Evolutionary conservation across 345 rosid genomes (phyloP), one percentile per base, ranked within the genome.

Genomic region (Euphorbia lathyris): DNA sequence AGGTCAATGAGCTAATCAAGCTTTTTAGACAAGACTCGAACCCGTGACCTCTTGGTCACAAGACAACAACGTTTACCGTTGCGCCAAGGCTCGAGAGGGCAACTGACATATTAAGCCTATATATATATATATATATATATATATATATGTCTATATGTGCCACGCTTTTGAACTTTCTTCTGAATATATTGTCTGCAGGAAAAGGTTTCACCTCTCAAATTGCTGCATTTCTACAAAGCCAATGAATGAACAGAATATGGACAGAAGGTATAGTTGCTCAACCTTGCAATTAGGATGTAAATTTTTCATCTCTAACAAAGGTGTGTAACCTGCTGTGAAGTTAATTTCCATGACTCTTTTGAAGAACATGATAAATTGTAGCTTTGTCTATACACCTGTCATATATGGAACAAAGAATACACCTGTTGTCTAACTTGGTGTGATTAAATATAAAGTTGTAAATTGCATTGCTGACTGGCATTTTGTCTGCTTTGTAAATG

Each of bases 171-270:
- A 60, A 38, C 51, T 47, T 51, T 55, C 26, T 40, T 67, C 64
- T 29, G 9, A 0, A 26, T 76, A 40, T 20, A 3, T 56, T 65
- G 48, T 69, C 72, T 76, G 69, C 70, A 88, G 92, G 97, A 86
- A 73, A 87, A 83, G 75, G 87, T 92, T 58, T 40, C 67, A 43
- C 73, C 78, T 43, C 61, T 88, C 66, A 90, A 88, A 69, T 67
- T 77, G 78, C 84, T 92, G 45, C 86, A 77, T 68, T 91, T 95
- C 87, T 95, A 87, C 78, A 79, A 82, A 48, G 86, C 84, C 58
- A 81, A 78, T 51, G 76, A 70, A 40, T 69, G 65, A 66, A 45
- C 19, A 16, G 17, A 45, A 64, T 61, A 12, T 36, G 34, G 50
- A 32, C 52, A 25, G 61, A 45, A 25, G 70, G 40, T 71, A 30